A percentile compares a stretch with the other conserved stretches of the same genome.
These are phyloP conservation scores for Torulaspora gathmanii DNA, from an alignment of 805 yeast species.

Conservation along the genomic window DNA sequence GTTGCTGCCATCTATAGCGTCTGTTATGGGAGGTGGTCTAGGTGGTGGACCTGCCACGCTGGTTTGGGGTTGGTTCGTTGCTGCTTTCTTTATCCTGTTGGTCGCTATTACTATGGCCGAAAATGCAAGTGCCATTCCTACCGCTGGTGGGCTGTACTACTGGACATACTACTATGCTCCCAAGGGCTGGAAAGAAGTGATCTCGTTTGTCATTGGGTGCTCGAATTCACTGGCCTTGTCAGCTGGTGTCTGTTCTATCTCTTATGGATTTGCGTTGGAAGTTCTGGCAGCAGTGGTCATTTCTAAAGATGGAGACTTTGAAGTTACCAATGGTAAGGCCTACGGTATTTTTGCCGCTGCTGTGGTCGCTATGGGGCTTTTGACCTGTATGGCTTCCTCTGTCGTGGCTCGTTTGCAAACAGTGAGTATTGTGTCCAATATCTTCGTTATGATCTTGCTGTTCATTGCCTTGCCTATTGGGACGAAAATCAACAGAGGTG, in stretches of 20 bases:
- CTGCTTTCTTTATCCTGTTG: slow-evolving; percentile 47
- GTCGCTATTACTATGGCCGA: slow-evolving; percentile 65
- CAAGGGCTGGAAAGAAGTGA: slow-evolving; percentile 43
- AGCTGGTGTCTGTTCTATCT: slow-evolving; percentile 62
- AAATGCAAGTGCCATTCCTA: slow-evolving; percentile 64
- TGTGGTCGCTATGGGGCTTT: slow-evolving; percentile 45
- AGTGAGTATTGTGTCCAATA: slow-evolving; percentile 51
- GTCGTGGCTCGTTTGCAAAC: slow-evolving; percentile 57
- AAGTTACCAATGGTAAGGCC: slow-evolving; percentile 46
- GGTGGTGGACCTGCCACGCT: slow-evolving; percentile 56
- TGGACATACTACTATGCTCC: slow-evolving; percentile 70
- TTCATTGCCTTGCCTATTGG: slow-evolving; percentile 66
- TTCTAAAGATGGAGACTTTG: slow-evolving; percentile 50
- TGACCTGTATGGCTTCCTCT: slow-evolving; percentile 54
- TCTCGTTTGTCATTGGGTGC: slow-evolving; percentile 61
- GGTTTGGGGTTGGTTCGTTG: slow-evolving; percentile 70
- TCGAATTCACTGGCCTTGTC: slow-evolving; percentile 63
- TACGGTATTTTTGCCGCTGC: slow-evolving; percentile 68
- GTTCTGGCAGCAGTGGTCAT: slow-evolving; percentile 55
- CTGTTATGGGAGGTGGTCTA: slow-evolving; percentile 49
- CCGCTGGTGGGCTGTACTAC: slow-evolving; percentile 69
- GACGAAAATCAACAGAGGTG: slow-evolving; percentile 35
- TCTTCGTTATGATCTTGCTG: slow-evolving; percentile 48
- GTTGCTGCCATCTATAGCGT: slow-evolving; percentile 57
- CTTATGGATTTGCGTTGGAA: slow-evolving; percentile 63